Base-by-base conservation (phyloP, 441 rosid genomes). In the Pelargonium cotyledonis region DNA sequence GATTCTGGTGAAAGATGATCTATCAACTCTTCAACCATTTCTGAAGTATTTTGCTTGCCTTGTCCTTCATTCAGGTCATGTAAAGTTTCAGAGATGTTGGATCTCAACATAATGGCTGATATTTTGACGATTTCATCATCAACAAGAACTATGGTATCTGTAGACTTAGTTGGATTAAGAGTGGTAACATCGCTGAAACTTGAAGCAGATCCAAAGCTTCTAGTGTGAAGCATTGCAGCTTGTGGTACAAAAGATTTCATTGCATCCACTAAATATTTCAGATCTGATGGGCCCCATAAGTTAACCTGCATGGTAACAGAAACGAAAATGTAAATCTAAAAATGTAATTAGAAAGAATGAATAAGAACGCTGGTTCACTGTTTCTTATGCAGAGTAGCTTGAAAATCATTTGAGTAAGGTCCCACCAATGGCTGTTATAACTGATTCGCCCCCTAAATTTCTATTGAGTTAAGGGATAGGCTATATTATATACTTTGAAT, bases 211-310 rank as follows among this genome's bases (percentile, higher is more conserved):
- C 97, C 97, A 79, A 91, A 94, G 76, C 96, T 83, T 47, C 74
- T 80, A 1, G 99, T 84, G 74, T 94, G 91, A 81, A 94, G 94
- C 99, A 91, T 94, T 64, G 99, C 89, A 68, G 96, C 96, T 73
- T 89, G 92, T 67, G 97, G 97, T 75, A 89, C 86, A 77, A 94
- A 94, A 53, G 85, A 89, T 77, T 81, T 89, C 99, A 94, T 89
- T 43, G 97, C 99, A 81, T 90, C 88, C 65, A 91, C 91, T 76
- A 94, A 82, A 68, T 79, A 84, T 68, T 90, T 80, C 53, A 94
- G 92, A 88, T 94, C 95, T n/a, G 96, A 94, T 69, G 97, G 97
- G 38, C 99, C 99, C 91, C 97, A 94, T 60, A 94, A 69, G 71
- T 94, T 94, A 71, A 94, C 95, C 99, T 89, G 79, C 64, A 76